Evolutionary conservation across 495 filamentous ascomycete species (phyloP).

Genomic region (Xylaria castorea): DNA sequence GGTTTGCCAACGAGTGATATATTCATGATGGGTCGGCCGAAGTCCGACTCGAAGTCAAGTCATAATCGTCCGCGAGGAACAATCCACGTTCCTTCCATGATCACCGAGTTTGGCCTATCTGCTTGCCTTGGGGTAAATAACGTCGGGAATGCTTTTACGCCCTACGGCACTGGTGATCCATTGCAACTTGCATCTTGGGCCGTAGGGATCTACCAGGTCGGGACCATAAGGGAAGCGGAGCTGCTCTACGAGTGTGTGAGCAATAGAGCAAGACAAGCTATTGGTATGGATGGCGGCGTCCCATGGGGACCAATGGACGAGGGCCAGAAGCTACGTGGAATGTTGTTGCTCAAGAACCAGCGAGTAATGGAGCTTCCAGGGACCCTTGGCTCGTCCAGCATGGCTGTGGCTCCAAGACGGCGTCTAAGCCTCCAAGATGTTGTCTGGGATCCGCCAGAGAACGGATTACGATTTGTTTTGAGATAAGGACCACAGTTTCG

Average conservation of each 20-base stretch:
- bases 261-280: conserved; percentile 58
- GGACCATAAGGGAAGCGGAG: conserved; percentile 63
- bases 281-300: conserved; percentile 43
- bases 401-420: conserved; percentile 32
- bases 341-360: conserved; percentile 33
- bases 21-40: conserved; percentile 70
- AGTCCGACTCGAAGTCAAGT: conserved; percentile 25
- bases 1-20: conserved; percentile 77
- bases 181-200: conserved; percentile 66
- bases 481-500: conserved; percentile 18
- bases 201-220: conserved; percentile 74
- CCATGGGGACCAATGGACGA: conserved; percentile 19
- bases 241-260: conserved; percentile 69
- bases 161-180: conserved; percentile 75
- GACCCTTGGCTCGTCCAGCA: conserved; percentile 10
- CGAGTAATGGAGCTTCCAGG: conserved; percentile 27
- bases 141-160: conserved; percentile 80
- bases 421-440: conserved; percentile 35
- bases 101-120: conserved; percentile 63
- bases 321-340: conserved; percentile 28
- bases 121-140: conserved; percentile 76
- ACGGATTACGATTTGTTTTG: conserved; percentile 33
- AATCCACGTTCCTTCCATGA: conserved; percentile 67
- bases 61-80: conserved; percentile 61
- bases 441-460: conserved; percentile 40